Evolutionary conservation across 306 rosid genomes (phyloP).

Genomic region (Rubus parviflorus): DNA sequence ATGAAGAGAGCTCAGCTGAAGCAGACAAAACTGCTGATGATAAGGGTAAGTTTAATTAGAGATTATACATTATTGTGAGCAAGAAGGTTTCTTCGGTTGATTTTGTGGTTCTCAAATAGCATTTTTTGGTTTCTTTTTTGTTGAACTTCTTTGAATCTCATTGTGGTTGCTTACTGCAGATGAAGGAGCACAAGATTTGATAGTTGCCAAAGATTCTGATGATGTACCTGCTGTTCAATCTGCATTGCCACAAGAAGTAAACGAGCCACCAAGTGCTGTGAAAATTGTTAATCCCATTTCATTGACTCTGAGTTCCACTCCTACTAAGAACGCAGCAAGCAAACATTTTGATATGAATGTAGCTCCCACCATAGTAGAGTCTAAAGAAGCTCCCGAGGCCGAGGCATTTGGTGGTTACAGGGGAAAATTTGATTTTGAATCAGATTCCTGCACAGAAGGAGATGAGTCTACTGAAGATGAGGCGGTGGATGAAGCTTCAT

Average conservation of each 20-base stretch:
- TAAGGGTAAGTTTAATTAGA: slow-evolving; percentile 26
- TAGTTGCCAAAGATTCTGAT: slow-evolving; percentile 4
- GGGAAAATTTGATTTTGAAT: slow-evolving; percentile 26
- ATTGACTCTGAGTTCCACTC: background rate
- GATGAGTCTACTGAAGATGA: slow-evolving; percentile 3
- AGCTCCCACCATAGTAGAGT: background rate
- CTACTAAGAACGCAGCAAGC: background rate
- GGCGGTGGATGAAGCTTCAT: background rate
- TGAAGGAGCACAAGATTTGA: slow-evolving; percentile 14
- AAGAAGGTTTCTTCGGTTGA: background rate
- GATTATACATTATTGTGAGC: background rate
- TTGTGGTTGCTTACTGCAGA: slow-evolving; percentile 18
- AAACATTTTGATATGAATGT: background rate
- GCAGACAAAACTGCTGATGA: slow-evolving; percentile 8
- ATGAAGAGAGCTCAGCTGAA: slow-evolving; percentile 15
- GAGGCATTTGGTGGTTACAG: slow-evolving; percentile 7
- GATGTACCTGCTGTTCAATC: slow-evolving; percentile 4
- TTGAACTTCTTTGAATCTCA: background rate
- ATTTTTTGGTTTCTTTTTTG: background rate
- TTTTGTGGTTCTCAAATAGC: too few relatives aligned
- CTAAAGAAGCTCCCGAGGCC: slow-evolving; percentile 10
- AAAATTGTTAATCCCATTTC: background rate
- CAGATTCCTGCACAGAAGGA: slow-evolving; percentile 13
- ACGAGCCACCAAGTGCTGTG: background rate
- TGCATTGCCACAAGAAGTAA: background rate